A percentile compares a stretch with the other conserved stretches of the same genome.
Evolutionary conservation across 129 eudicot species (phyloP).

Genomic region (Tagetes erecta): DNA sequence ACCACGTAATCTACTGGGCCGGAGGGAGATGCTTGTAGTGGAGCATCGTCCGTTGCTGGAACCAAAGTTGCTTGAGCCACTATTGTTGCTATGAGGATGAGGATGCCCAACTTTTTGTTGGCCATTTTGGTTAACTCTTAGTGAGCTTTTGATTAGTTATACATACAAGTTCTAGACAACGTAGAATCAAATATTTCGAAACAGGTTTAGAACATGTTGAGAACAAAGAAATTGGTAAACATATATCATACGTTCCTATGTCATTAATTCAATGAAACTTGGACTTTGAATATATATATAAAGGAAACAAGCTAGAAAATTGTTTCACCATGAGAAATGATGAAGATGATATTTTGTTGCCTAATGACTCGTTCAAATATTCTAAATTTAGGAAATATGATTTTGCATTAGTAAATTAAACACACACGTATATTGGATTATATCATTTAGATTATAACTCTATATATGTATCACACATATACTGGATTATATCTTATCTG

Average conservation of each 20-base stretch:
- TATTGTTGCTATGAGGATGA: constrained; percentile 23
- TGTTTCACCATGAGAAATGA: neutral
- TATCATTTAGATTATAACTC: neutral
- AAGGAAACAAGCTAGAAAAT: neutral
- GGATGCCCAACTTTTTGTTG: constrained; percentile 1
- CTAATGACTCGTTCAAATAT: constrained; percentile 19
- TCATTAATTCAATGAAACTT: neutral
- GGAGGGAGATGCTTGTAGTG: neutral
- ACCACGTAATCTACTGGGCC: neutral
- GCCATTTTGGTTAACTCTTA: constrained; percentile 13
- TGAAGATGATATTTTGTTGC: neutral
- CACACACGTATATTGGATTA: neutral
- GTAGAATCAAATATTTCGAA: neutral
- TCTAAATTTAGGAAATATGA: constrained; percentile 3
- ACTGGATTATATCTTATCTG: too few species aligned
- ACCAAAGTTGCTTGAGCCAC: neutral
- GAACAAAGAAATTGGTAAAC: neutral
- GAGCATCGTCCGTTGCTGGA: neutral
- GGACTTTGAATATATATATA: neutral
- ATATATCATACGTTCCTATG: neutral
- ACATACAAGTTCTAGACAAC: neutral
- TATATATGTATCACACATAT: too few species aligned
- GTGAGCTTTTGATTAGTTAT: neutral
- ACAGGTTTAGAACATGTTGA: neutral
- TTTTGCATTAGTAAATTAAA: neutral